Conservation (phyloP, 371 early-diverging fungal species). For the Amoeboradix gromovi region DNA sequence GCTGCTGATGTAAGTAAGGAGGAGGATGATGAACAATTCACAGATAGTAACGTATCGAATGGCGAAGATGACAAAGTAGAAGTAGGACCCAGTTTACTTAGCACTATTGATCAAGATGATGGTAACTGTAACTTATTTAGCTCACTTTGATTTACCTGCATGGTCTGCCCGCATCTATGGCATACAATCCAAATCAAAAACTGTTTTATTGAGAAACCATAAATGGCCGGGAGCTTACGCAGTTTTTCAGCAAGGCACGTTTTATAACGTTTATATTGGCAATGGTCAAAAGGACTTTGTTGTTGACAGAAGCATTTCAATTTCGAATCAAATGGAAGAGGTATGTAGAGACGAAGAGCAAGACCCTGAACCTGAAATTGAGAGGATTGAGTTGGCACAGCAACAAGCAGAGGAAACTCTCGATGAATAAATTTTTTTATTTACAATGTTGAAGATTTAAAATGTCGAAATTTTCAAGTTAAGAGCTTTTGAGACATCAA, state of each 20-base stretch:
- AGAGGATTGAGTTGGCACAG: background rate
- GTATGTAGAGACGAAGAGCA: background rate
- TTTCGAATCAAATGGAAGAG: background rate
- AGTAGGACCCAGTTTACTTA: constrained; percentile 15
- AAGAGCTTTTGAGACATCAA: no score
- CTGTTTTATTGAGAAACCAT: constrained; percentile 12
- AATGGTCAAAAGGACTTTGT: constrained; percentile 13
- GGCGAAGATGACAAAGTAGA: constrained; percentile 13
- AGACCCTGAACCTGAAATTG: background rate
- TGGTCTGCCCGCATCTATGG: constrained; percentile 12
- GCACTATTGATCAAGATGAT: constrained; percentile 13
- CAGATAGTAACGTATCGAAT: constrained; percentile 5
- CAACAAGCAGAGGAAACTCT: background rate
- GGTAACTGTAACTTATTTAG: constrained; percentile 8
- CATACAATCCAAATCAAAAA: constrained; percentile 13
- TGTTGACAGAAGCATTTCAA: background rate
- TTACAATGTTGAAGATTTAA: no score
- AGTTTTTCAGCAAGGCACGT: constrained; percentile 21
- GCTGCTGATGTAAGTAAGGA: background rate
- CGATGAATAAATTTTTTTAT: background rate
- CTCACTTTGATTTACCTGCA: constrained; percentile 10
- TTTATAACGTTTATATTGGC: constrained; percentile 21
- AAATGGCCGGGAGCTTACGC: constrained; percentile 23
- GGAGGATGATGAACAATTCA: constrained; percentile 6
- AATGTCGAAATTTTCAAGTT: no score